Base-by-base conservation (phyloP, 495 filamentous ascomycete genomes). In the Talaromyces borbonicus region DNA sequence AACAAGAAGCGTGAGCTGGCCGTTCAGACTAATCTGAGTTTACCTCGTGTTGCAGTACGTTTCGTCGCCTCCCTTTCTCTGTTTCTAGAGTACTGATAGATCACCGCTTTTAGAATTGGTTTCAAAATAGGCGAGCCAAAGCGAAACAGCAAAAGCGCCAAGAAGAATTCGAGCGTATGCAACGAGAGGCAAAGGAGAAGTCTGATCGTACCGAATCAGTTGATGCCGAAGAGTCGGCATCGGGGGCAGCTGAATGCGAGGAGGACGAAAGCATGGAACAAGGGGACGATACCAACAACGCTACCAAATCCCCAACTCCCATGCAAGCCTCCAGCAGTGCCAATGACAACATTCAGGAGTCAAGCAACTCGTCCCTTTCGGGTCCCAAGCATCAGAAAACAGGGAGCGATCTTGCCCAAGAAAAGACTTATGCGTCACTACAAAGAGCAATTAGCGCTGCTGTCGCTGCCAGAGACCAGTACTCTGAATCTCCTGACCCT, bases 61-160 rank as follows among this genome's bases (percentile, higher is more conserved):
- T 43, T 39, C 25, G 22, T 41, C 4, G 18, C 29, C 8, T 45
- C 24, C n/a, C 11, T 19, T 12, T 36, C 35, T 18, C 12, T 40
- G 27, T 43, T 36, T 24, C 23, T 4, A 8, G 52, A 46, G 20
- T 27, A 20, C 33, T 46, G 11, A 50, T 14, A 16, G 16, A 29
- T 12, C 14, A n/a, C 19, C 23, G 31, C 36, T 15, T 41, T 27
- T 46, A 92, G 87, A 90, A 90, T 54, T 92, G 87, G 87, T 94
- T 90, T 62, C 87, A 93, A 59, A 93, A 92, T 59, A 75, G 87
- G 42, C 80, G 87, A 30, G 85, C 84, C 45, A 87, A 89, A 58
- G 83, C 83, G 24, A 89, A 88, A 67, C 80, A 86, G 52, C 78
- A 87, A 56, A 80, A 71, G 56, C 77, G 80, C 57, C 80, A 83